Evolutionary conservation across 78 protist genomes (phyloP).

Genomic region (Guillardia theta): DNA sequence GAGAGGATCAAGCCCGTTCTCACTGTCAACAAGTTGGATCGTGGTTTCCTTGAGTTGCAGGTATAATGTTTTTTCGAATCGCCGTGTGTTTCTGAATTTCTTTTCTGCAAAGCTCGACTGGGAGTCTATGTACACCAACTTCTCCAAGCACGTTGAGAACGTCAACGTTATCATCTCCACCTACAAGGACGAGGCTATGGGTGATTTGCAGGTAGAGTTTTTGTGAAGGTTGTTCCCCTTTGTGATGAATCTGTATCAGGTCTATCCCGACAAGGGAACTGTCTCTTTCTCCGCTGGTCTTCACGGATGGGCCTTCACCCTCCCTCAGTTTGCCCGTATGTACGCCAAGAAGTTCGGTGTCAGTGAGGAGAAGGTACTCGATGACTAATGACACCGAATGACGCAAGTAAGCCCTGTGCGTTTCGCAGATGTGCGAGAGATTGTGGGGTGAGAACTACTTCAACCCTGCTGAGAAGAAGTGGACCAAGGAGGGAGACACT

Average conservation of each 20-base stretch:
- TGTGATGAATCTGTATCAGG: too few species aligned
- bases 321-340: conserved; percentile 87
- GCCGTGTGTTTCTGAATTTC: too few species aligned
- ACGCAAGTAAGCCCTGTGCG: too few species aligned
- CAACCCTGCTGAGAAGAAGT: conserved; percentile 87
- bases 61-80: too few species aligned
- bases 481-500: conserved; percentile 55
- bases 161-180: conserved; percentile 83
- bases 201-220: conserved; percentile 87
- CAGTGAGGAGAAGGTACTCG: conserved; percentile 67
- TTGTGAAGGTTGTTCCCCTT: too few species aligned
- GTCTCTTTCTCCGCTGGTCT: conserved; percentile 97
- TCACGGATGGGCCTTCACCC: conserved; percentile 99
- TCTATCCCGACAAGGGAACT: conserved; percentile 86
- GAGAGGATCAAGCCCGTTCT: conserved; percentile 97
- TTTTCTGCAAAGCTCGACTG: conserved; percentile 91
- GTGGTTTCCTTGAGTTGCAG: conserved; percentile 93
- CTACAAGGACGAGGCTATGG: conserved; percentile 85
- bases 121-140: conserved; percentile 72
- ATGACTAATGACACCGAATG: too few species aligned
- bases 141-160: conserved; percentile 70
- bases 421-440: conserved; percentile 77
- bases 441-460: conserved; percentile 99
- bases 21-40: conserved; percentile 98
- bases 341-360: conserved; percentile 78